A percentile compares a stretch with the other conserved stretches of the same genome.
These are phyloP conservation scores for Hanseniaspora guilliermondii DNA, from an alignment of 805 yeast genomes.

Conservation along the genomic window DNA sequence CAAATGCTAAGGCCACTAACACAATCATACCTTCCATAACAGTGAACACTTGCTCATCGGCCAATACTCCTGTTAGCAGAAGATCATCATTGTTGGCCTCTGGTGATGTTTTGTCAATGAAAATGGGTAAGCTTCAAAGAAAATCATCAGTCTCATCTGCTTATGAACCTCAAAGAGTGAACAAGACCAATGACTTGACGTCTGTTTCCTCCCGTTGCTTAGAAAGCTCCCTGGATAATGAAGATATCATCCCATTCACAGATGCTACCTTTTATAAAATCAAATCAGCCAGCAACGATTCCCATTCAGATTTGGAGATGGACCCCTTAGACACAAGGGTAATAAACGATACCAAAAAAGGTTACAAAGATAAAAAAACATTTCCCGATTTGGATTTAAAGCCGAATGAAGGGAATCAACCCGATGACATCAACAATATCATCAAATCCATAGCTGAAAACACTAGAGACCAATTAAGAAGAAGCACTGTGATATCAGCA, in stretches of 20 bases:
- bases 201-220: not conserved
- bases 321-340: constrained; percentile 5
- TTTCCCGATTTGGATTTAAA: not conserved
- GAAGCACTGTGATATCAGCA: not conserved
- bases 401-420: not conserved
- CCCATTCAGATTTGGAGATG: not conserved
- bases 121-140: constrained; percentile 1
- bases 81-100: constrained; percentile 10
- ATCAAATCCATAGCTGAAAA: constrained; percentile 3
- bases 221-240: not conserved
- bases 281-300: not conserved
- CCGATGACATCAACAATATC: not conserved
- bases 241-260: not conserved
- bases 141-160: not conserved
- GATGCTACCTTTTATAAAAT: not conserved
- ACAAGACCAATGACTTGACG: not conserved
- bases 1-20: not conserved
- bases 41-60: not conserved
- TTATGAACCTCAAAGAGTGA: not conserved
- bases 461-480: constrained; percentile 6
- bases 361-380: not conserved
- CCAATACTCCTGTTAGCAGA: not conserved
- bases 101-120: constrained; percentile 10
- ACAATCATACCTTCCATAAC: not conserved
- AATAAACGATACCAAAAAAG: not conserved